Evolutionary conservation across 2,329 filamentous ascomycete genomes (phyloP).

Genomic region (Ophiocordyceps sinensis): DNA sequence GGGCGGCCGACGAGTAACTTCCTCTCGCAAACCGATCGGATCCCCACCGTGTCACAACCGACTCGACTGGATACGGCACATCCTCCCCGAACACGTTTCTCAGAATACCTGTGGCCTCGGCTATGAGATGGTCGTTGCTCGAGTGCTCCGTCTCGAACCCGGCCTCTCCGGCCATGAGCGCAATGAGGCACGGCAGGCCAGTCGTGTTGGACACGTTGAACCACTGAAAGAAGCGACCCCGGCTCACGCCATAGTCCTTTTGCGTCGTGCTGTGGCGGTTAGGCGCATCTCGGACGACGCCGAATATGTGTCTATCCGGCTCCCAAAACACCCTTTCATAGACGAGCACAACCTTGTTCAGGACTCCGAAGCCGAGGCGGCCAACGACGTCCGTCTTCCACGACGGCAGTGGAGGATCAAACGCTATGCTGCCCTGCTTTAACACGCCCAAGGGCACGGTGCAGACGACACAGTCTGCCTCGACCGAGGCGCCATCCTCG

Average conservation of each 20-base stretch:
- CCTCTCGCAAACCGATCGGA: constrained; percentile 83
- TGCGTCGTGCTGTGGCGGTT: constrained; percentile 59
- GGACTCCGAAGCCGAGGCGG: constrained; percentile 77
- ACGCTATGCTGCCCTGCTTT: constrained; percentile 69
- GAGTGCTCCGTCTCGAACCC: constrained; percentile 75
- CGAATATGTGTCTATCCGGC: constrained; percentile 79
- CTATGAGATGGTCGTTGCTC: constrained; percentile 59
- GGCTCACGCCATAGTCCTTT: constrained; percentile 60
- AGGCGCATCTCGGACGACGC: constrained; percentile 63
- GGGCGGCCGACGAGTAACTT: constrained; percentile 88
- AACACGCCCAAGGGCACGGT: constrained; percentile 84
- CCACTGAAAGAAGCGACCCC: constrained; percentile 94
- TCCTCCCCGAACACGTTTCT: constrained; percentile 56
- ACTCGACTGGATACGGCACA: constrained; percentile 69
- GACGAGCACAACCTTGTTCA: constrained; percentile 91
- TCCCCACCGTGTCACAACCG: constrained; percentile 84
- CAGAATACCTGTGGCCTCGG: constrained; percentile 68
- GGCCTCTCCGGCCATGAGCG: constrained; percentile 89
- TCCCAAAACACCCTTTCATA: constrained; percentile 92
- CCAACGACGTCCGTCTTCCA: constrained; percentile 74
- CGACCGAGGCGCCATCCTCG: constrained; percentile 59
- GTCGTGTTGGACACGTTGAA: constrained; percentile 90
- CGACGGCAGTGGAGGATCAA: constrained; percentile 75
- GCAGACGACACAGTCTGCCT: constrained; percentile 83
- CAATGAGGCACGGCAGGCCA: constrained; percentile 75